Evolutionary conservation across 495 filamentous ascomycete species (phyloP).

Genomic region (Copromyces sp.): DNA sequence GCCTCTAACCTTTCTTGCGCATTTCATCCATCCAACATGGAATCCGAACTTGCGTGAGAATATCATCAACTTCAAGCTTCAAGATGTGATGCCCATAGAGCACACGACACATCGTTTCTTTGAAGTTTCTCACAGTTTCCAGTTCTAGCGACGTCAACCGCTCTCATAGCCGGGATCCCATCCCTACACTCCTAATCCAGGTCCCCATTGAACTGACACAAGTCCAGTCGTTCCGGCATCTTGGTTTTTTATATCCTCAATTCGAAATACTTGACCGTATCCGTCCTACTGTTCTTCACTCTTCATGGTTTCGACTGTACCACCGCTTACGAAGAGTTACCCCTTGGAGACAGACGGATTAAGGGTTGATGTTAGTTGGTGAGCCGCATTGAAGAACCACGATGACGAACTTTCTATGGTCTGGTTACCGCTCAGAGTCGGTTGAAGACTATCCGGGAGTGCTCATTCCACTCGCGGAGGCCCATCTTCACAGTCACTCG

Average conservation of each 20-base stretch:
- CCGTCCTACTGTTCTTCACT: background rate
- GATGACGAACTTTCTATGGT: slow-evolving; percentile 1
- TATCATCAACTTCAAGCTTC: background rate
- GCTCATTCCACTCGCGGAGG: slow-evolving; percentile 37
- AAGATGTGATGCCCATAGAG: background rate
- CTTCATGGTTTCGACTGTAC: background rate
- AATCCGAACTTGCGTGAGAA: background rate
- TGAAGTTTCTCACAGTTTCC: background rate
- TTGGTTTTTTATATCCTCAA: background rate
- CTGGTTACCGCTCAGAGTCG: slow-evolving; percentile 23
- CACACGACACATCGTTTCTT: background rate
- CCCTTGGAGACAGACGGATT: background rate
- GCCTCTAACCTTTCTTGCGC: background rate
- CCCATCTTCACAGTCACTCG: slow-evolving; percentile 38
- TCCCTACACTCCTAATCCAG: background rate
- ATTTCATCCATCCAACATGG: background rate
- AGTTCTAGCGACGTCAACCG: background rate
- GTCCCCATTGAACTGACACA: background rate
- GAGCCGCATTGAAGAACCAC: background rate
- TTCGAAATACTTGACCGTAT: background rate
- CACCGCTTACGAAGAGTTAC: background rate
- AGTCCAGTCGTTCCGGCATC: background rate
- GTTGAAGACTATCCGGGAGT: slow-evolving; percentile 34
- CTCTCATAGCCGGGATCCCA: background rate
- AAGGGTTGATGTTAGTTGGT: background rate